Conservation (phyloP, 1,139 yeast genomes). For the Torulaspora globosa region DNA sequence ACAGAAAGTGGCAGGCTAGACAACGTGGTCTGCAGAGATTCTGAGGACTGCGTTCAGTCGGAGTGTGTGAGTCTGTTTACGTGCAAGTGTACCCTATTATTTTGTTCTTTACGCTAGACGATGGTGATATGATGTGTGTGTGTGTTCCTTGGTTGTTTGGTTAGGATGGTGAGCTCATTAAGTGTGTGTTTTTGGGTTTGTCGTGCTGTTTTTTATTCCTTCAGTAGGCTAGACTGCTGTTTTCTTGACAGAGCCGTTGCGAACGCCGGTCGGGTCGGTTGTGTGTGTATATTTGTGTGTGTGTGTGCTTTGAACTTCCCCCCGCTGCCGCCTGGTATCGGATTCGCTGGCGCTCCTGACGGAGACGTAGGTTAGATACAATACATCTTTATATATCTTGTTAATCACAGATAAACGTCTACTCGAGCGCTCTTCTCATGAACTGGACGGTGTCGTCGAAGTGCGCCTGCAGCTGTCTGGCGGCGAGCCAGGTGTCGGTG, state of each 20-base stretch:
- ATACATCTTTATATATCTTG: background rate
- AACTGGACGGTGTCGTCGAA: conserved; percentile 36
- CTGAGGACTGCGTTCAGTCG: background rate
- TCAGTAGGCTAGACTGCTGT: too few species aligned
- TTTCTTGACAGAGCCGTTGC: background rate
- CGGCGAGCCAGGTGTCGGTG: conserved; percentile 25
- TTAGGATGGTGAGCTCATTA: background rate
- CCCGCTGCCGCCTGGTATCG: background rate
- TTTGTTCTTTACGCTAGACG: conserved; percentile 2
- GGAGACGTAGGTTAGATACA: too few species aligned
- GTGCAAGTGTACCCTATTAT: conserved; percentile 1
- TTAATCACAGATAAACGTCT: background rate
- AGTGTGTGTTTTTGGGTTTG: background rate
- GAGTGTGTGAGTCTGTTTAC: background rate
- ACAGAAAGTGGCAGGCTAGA: conserved; percentile 39
- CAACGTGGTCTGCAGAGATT: conserved; percentile 42
- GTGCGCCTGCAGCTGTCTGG: conserved; percentile 32
- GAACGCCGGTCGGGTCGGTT: background rate
- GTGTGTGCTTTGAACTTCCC: conserved; percentile 7
- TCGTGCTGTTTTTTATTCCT: background rate
- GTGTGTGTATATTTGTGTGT: conserved; percentile 6
- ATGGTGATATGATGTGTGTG: background rate
- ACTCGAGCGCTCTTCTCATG: conserved; percentile 36
- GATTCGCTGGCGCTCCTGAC: background rate
- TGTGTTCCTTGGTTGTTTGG: background rate